phyloP scores from a whole-genome alignment of 2,329 filamentous ascomycete genomes.

The Chaetomiaceae sp. region DNA sequence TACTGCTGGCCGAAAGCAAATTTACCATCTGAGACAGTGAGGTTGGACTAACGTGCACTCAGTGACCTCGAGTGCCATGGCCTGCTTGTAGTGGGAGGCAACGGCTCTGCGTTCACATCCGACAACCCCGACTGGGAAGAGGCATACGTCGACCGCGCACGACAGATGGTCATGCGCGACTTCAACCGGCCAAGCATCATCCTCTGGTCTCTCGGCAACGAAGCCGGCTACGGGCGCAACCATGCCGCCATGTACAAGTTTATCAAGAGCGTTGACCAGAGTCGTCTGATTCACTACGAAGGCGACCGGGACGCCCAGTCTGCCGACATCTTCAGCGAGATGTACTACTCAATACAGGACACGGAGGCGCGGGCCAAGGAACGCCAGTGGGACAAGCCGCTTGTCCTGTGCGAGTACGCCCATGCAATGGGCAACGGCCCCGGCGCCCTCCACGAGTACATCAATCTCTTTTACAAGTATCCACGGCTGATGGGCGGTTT shows the following conservation, averaged over 20 bases:
- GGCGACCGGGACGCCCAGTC: conserved; percentile 51
- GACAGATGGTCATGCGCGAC: conserved; percentile 58
- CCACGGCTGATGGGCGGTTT: conserved; percentile 56
- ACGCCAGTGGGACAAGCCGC: conserved; percentile 41
- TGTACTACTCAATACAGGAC: conserved; percentile 51
- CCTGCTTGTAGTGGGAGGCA: conserved; percentile 42
- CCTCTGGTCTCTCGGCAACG: conserved; percentile 64
- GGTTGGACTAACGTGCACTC: too few species aligned
- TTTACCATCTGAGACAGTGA: background rate
- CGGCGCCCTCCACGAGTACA: conserved; percentile 60
- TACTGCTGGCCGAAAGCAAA: background rate
- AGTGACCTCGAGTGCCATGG: conserved; percentile 33
- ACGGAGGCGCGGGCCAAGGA: conserved; percentile 35
- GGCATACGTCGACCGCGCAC: conserved; percentile 61
- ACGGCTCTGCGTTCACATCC: conserved; percentile 45
- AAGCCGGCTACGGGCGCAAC: conserved; percentile 62
- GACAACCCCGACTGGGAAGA: conserved; percentile 54
- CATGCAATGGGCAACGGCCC: conserved; percentile 66
- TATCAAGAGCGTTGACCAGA: conserved; percentile 51
- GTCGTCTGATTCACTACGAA: conserved; percentile 58
- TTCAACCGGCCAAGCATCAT: conserved; percentile 62
- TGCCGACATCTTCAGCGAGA: conserved; percentile 57
- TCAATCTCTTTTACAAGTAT: conserved; percentile 55
- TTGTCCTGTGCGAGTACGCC: conserved; percentile 47
- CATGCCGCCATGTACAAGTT: conserved; percentile 59